These are phyloP conservation scores for Blastobotrys aristatus DNA, from an alignment of 1,139 yeast genomes.

Conservation along the genomic window DNA sequence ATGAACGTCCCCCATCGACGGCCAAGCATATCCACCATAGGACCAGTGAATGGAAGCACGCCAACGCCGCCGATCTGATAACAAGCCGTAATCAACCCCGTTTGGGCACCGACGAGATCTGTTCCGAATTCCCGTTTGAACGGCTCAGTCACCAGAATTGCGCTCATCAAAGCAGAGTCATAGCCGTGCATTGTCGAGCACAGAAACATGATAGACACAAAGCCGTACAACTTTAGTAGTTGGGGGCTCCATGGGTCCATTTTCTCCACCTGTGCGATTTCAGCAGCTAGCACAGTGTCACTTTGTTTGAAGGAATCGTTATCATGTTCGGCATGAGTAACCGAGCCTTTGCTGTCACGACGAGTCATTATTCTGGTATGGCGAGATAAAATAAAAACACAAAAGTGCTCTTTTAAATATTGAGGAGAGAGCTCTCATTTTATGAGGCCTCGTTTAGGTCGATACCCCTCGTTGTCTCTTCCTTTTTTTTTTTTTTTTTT, in stretches of 20 bases:
- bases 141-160: conserved; percentile 8
- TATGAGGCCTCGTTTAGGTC: too few species aligned
- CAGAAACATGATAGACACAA: conserved; percentile 3
- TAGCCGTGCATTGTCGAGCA: conserved; percentile 12
- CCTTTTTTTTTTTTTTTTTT: too few species aligned
- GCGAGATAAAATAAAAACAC: not conserved
- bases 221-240: not conserved
- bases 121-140: conserved; percentile 12
- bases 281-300: not conserved
- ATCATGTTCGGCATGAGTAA: not conserved
- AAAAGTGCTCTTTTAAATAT: not conserved
- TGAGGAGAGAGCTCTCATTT: too few species aligned
- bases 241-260: not conserved
- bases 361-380: not conserved
- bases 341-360: not conserved
- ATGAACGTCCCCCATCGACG: conserved; percentile 14
- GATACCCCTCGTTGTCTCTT: too few species aligned
- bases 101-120: conserved; percentile 13
- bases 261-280: not conserved
- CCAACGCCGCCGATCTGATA: conserved; percentile 24
- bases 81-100: conserved; percentile 17
- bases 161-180: conserved; percentile 6
- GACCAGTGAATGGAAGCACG: conserved; percentile 10
- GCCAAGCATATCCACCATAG: conserved; percentile 15
- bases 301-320: not conserved